Evolutionary conservation across 2,329 filamentous ascomycete species (phyloP).

Genomic region (Lachnellula hyalina): DNA sequence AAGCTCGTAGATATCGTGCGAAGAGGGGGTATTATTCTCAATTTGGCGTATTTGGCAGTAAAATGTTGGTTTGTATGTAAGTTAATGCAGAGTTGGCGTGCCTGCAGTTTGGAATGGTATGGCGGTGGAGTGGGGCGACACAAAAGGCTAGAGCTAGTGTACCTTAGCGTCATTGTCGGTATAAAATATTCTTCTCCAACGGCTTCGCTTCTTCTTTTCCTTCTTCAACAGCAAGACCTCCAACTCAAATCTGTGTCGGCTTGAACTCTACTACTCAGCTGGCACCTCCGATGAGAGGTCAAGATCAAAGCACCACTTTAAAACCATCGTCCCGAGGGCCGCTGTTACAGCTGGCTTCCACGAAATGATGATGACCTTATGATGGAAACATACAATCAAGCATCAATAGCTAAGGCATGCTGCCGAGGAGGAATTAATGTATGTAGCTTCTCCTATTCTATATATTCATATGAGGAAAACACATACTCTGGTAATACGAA

Average conservation of each 20-base stretch:
- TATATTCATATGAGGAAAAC: constrained; percentile 26
- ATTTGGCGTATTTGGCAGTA: neutral
- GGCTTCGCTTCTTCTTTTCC: constrained; percentile 29
- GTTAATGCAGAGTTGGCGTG: neutral
- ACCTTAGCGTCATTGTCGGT: too few relatives aligned
- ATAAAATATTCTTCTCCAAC: too few relatives aligned
- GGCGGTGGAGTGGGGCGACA: neutral
- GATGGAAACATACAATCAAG: constrained; percentile 46
- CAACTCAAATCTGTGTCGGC: constrained; percentile 71
- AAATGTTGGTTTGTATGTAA: neutral
- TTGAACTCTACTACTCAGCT: constrained; percentile 53
- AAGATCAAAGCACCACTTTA: constrained; percentile 64
- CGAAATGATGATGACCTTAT: constrained; percentile 65
- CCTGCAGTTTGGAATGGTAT: neutral
- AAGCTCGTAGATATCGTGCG: neutral
- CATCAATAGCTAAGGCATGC: neutral
- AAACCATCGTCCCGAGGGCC: constrained; percentile 78
- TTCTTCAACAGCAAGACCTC: constrained; percentile 54
- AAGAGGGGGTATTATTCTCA: neutral
- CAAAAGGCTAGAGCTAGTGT: too few relatives aligned
- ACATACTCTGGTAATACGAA: constrained; percentile 47
- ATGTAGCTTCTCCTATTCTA: constrained; percentile 5
- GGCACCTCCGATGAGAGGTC: constrained; percentile 69
- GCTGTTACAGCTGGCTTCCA: constrained; percentile 52
- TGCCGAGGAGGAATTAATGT: constrained; percentile 3